These are phyloP conservation scores for Fusarium sp. DNA, from an alignment of 2,329 filamentous ascomycete genomes.

Conservation along the genomic window DNA sequence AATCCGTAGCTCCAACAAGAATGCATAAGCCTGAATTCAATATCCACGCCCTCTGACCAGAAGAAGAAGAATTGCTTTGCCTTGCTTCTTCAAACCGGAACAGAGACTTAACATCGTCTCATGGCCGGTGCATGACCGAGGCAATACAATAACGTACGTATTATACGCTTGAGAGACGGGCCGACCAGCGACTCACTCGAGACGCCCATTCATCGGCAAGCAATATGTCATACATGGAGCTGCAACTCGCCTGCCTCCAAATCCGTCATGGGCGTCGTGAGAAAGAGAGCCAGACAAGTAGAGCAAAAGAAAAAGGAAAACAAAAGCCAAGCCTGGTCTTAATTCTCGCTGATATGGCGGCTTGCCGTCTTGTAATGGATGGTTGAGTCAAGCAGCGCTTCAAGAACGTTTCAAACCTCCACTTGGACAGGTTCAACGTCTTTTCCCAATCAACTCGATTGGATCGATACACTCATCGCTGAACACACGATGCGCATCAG, in stretches of 20 bases:
- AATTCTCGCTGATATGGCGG: neutral
- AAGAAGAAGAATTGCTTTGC: neutral
- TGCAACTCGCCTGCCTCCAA: neutral
- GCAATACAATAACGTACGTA: neutral
- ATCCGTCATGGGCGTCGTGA: neutral
- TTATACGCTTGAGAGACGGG: neutral
- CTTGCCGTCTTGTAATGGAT: neutral
- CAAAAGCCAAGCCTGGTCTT: neutral
- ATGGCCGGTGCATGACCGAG: neutral
- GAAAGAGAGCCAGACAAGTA: neutral
- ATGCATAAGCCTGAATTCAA: slow-evolving; percentile 2
- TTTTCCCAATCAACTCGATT: slow-evolving; percentile 16
- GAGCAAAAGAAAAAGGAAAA: neutral
- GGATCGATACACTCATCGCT: slow-evolving; percentile 17
- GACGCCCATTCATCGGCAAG: slow-evolving; percentile 2
- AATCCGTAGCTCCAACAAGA: neutral
- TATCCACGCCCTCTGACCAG: neutral
- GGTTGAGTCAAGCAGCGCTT: slow-evolving; percentile 20
- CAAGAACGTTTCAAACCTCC: slow-evolving; percentile 23
- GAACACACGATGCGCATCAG: slow-evolving; percentile 17
- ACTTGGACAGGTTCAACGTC: slow-evolving; percentile 26
- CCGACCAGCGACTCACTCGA: slow-evolving; percentile 17
- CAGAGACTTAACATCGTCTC: slow-evolving; percentile 1
- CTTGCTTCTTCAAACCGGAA: slow-evolving; percentile 10
- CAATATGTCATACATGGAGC: neutral